Percentiles rank a stretch among this genome's conserved stretches.
These are phyloP conservation scores for Penicillium sp. DNA, from an alignment of 2,329 filamentous ascomycete species.

Conservation along the genomic window DNA sequence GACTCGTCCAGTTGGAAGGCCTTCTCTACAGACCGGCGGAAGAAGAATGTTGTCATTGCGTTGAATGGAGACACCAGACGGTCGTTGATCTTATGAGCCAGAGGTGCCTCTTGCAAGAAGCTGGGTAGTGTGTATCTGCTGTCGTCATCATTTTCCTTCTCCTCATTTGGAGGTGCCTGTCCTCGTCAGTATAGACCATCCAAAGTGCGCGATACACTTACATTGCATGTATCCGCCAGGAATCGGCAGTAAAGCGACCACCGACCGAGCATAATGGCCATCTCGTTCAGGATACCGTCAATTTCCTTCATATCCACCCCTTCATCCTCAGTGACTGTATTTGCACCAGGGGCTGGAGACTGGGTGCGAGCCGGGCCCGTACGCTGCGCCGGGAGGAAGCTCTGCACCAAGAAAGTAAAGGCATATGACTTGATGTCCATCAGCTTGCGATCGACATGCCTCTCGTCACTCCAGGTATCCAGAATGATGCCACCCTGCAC, in stretches of 20 bases:
- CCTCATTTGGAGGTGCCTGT: conserved; percentile 40
- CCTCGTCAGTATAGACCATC: conserved; percentile 4
- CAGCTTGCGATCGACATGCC: conserved; percentile 76
- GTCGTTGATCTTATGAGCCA: conserved; percentile 73
- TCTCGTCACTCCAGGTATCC: conserved; percentile 92
- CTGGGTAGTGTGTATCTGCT: conserved; percentile 65
- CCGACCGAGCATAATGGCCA: conserved; percentile 83
- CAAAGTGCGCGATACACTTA: conserved; percentile 43
- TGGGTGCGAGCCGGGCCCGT: conserved; percentile 66
- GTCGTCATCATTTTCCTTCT: conserved; percentile 52
- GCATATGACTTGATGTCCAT: conserved; percentile 97
- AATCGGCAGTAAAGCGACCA: conserved; percentile 94
- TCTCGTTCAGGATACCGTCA: conserved; percentile 81
- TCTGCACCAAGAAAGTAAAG: conserved; percentile 94
- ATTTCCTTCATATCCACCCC: conserved; percentile 95
- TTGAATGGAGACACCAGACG: conserved; percentile 81
- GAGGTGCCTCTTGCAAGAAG: conserved; percentile 73
- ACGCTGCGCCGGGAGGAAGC: conserved; percentile 74
- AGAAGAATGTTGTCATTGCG: conserved; percentile 92
- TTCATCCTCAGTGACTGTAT: conserved; percentile 76
- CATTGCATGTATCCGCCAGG: conserved; percentile 78
- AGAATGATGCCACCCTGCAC: conserved; percentile 93
- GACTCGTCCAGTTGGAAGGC: conserved; percentile 94
- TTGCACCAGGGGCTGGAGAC: conserved; percentile 67
- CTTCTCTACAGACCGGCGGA: conserved; percentile 92